A percentile compares a stretch with the other conserved stretches of the same genome.
Evolutionary conservation across 2,329 filamentous ascomycete species (phyloP).

Genomic region (Pseudodiploospora longispora): DNA sequence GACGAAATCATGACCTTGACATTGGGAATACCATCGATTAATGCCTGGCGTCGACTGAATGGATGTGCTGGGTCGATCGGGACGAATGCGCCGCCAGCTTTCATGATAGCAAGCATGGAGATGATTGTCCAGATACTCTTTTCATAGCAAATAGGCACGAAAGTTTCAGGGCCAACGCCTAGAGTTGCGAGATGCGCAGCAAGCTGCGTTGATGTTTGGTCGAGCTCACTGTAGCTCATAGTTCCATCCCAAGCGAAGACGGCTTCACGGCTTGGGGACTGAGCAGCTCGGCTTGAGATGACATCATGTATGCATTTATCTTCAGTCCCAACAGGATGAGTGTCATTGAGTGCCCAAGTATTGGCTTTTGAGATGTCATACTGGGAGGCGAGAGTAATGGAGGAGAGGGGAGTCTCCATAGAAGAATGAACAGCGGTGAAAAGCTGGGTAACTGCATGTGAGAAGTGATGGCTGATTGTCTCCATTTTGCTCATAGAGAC

Average conservation of each 20-base stretch:
- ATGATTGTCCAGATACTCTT: background rate
- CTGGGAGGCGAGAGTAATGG: too few relatives aligned
- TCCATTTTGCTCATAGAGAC: too few relatives aligned
- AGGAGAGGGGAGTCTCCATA: background rate
- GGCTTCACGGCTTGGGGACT: background rate
- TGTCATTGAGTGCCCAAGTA: too few relatives aligned
- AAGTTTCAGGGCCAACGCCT: background rate
- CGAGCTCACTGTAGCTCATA: conserved; percentile 7
- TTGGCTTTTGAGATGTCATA: too few relatives aligned
- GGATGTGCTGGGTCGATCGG: background rate
- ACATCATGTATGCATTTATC: conserved; percentile 5
- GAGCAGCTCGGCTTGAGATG: background rate
- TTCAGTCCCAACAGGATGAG: background rate
- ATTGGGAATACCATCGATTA: too few relatives aligned
- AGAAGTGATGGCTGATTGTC: background rate
- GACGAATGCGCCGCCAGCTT: background rate
- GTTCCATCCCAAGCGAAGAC: conserved; percentile 4
- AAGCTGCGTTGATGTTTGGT: conserved; percentile 2
- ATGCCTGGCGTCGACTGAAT: background rate
- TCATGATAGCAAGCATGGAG: conserved; percentile 1
- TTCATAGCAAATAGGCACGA: conserved; percentile 1
- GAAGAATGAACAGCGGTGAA: background rate
- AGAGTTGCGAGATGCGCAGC: conserved; percentile 4
- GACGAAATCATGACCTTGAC: too few relatives aligned
- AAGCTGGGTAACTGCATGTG: background rate